Percentiles rank a stretch among this genome's conserved stretches.
phyloP scores from a whole-genome alignment of 2,329 filamentous ascomycete species.

The Paecilomyces dactylethromorphus region DNA sequence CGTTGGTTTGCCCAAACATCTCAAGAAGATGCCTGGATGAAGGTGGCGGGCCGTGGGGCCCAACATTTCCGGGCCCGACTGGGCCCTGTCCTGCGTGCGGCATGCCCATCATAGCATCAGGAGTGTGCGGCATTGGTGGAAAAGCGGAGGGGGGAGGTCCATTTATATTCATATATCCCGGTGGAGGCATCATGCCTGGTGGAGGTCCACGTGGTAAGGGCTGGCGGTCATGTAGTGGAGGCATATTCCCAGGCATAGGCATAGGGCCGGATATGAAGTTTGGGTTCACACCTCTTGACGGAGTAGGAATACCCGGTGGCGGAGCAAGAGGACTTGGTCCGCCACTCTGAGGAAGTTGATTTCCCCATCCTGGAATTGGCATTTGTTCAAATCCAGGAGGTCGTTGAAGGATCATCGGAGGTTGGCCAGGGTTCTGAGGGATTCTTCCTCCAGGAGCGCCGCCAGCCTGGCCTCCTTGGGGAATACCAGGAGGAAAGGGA shows the following conservation, averaged over 20 bases:
- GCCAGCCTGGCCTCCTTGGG: constrained; percentile 26
- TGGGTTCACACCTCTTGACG: constrained; percentile 30
- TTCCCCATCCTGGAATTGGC: constrained; percentile 33
- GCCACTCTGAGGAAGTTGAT: constrained; percentile 28
- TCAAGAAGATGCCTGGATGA: constrained; percentile 37
- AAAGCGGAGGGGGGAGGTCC: constrained; percentile 33
- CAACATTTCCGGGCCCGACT: constrained; percentile 28
- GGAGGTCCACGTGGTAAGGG: constrained; percentile 33
- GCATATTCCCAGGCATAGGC: constrained; percentile 27
- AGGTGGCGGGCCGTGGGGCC: constrained; percentile 30
- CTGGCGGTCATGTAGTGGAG: constrained; percentile 29
- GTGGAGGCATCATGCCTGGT: constrained; percentile 40
- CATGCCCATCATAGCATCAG: constrained; percentile 31
- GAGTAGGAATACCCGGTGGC: constrained; percentile 33
- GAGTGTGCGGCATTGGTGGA: constrained; percentile 32
- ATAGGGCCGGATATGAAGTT: constrained; percentile 30
- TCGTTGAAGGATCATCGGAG: constrained; percentile 34
- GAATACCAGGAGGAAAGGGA: constrained; percentile 21
- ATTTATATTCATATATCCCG: constrained; percentile 36
- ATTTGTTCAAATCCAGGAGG: constrained; percentile 40
- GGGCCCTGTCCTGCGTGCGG: constrained; percentile 27
- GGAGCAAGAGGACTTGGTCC: constrained; percentile 26
- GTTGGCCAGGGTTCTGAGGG: constrained; percentile 25
- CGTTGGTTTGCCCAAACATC: constrained; percentile 35
- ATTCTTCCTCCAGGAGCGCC: constrained; percentile 28